A percentile compares a stretch with the other conserved stretches of the same genome.
These are phyloP conservation scores for Russula ochroleuca DNA, from an alignment of 768 basidiomycete species.

Conservation along the genomic window DNA sequence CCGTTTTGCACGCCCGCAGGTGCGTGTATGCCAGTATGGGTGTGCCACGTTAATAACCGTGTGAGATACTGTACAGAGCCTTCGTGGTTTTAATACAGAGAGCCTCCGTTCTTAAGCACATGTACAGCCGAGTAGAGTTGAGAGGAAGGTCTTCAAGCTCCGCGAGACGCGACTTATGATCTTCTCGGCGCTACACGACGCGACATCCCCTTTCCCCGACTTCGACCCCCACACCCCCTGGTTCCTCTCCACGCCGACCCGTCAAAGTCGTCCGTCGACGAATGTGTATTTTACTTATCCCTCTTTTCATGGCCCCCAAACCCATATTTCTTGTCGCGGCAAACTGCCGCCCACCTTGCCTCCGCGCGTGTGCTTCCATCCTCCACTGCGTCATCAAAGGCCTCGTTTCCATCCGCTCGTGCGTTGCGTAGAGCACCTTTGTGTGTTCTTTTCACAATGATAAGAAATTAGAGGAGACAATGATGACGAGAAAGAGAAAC, in stretches of 20 bases:
- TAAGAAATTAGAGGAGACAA: neutral
- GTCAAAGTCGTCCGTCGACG: slow-evolving; percentile 73
- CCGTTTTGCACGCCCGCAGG: neutral
- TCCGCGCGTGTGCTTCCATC: slow-evolving; percentile 58
- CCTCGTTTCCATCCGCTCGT: slow-evolving; percentile 53
- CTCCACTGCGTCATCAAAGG: slow-evolving; percentile 87
- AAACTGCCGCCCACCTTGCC: slow-evolving; percentile 33
- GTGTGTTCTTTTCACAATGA: slow-evolving; percentile 61
- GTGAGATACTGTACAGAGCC: neutral
- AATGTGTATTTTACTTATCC: slow-evolving; percentile 76
- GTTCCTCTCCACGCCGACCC: slow-evolving; percentile 36
- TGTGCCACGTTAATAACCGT: neutral
- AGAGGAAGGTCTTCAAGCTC: no score
- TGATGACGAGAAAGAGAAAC: slow-evolving; percentile 30
- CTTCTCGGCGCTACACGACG: slow-evolving; percentile 44
- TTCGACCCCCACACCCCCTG: slow-evolving; percentile 37
- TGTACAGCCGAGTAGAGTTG: no score
- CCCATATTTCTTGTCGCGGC: slow-evolving; percentile 70
- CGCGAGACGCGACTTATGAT: slow-evolving; percentile 19
- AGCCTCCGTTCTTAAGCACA: no score
- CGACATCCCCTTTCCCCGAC: slow-evolving; percentile 58
- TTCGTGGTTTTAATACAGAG: neutral
- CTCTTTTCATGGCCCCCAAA: slow-evolving; percentile 66
- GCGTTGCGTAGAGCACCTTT: slow-evolving; percentile 69
- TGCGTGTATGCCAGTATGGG: neutral